Percentiles rank a stretch among this genome's conserved stretches.
phyloP scores from a whole-genome alignment of 1,284 basidiomycete genomes.

The Pascua sp. region DNA sequence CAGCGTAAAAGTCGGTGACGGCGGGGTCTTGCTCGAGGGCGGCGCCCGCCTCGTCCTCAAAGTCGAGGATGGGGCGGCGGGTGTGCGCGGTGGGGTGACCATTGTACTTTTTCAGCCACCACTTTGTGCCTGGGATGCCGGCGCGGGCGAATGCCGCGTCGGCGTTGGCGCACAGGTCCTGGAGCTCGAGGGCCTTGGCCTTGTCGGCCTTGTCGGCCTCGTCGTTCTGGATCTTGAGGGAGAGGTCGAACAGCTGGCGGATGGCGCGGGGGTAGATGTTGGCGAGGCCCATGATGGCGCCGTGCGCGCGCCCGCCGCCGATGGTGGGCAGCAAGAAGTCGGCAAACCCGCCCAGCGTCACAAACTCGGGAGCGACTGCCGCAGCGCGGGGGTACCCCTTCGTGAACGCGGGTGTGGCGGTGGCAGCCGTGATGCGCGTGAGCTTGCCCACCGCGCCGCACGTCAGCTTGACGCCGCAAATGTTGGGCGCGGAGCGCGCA shows the following conservation, averaged over 20 bases:
- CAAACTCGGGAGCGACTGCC: conserved; percentile 53
- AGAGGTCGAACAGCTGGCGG: conserved; percentile 62
- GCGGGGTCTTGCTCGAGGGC: conserved; percentile 67
- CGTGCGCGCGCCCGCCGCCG: conserved; percentile 58
- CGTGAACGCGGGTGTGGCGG: conserved; percentile 61
- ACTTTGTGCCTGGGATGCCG: conserved; percentile 79
- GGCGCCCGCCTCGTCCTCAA: conserved; percentile 56
- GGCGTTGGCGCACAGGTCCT: conserved; percentile 72
- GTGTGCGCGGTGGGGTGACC: conserved; percentile 65
- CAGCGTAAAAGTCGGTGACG: conserved; percentile 61
- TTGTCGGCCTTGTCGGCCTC: conserved; percentile 57
- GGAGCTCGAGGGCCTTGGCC: conserved; percentile 67
- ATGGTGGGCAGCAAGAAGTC: conserved; percentile 74
- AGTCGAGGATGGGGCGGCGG: conserved; percentile 69
- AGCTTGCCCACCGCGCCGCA: conserved; percentile 89
- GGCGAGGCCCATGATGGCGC: conserved; percentile 75
- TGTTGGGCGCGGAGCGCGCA: conserved; percentile 56
- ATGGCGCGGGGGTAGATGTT: conserved; percentile 69
- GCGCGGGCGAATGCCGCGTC: conserved; percentile 75
- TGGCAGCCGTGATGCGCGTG: conserved; percentile 69
- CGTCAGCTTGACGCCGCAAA: conserved; percentile 79
- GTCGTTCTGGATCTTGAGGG: conserved; percentile 53
- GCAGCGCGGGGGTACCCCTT: conserved; percentile 62
- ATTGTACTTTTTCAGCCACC: conserved; percentile 62
- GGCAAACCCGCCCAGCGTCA: conserved; percentile 71